Percentiles rank a stretch among this genome's conserved stretches.
phyloP scores from a whole-genome alignment of 148 eudicot species.

The Arctostaphylos glauca region DNA sequence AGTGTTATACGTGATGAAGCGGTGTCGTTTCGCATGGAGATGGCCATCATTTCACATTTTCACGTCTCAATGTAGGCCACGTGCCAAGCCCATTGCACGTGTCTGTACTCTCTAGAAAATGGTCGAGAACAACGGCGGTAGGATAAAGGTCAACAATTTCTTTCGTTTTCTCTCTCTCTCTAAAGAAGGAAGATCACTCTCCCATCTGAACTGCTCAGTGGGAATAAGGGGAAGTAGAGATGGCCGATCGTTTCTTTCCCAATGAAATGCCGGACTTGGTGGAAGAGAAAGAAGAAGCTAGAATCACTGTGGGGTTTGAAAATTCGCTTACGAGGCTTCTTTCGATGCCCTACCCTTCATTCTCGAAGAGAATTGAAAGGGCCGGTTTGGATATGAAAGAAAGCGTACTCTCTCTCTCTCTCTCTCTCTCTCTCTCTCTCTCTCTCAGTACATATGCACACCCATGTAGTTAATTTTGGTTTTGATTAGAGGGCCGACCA shows the following conservation, averaged over 20 bases:
- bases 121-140: no score
- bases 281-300: slow-evolving; percentile 24
- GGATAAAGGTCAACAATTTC: neutral
- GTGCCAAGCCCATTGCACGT: no score
- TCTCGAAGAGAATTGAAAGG: slow-evolving; percentile 26
- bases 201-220: neutral
- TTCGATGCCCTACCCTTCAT: slow-evolving; percentile 23
- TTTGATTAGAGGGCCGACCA: neutral
- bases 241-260: slow-evolving; percentile 34
- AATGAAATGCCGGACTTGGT: slow-evolving; percentile 39
- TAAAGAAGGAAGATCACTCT: neutral
- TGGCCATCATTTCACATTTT: no score
- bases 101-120: no score
- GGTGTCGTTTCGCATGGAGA: no score
- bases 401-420: slow-evolving; percentile 19
- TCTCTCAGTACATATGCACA: neutral
- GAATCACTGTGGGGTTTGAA: slow-evolving; percentile 7
- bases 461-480: neutral
- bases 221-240: neutral
- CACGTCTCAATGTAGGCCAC: no score
- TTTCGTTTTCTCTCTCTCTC: neutral
- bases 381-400: slow-evolving; percentile 42
- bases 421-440: neutral
- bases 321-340: slow-evolving; percentile 35
- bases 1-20: no score